Conservation (phyloP, 2,329 filamentous ascomycete genomes). For the Fusarium gaditjirri region DNA sequence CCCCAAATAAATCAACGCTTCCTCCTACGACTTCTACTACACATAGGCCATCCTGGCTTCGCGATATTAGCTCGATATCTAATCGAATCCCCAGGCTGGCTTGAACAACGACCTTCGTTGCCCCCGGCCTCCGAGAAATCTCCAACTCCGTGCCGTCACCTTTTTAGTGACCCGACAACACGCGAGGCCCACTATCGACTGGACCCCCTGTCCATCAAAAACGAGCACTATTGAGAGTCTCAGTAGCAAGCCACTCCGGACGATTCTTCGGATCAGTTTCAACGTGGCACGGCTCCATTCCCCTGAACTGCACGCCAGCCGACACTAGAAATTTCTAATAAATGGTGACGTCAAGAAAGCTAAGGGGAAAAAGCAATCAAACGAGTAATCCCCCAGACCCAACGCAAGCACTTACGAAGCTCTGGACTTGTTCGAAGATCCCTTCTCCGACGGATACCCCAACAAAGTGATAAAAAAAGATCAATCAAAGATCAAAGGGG, state of each 20-base stretch:
- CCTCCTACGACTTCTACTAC: constrained; percentile 7
- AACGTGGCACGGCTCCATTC: constrained; percentile 35
- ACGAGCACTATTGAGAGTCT: constrained; percentile 13
- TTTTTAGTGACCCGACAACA: constrained; percentile 24
- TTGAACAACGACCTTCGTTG: constrained; percentile 26
- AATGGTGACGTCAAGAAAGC: constrained; percentile 35
- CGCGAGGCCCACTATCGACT: constrained; percentile 26
- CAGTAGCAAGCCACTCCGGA: constrained; percentile 35
- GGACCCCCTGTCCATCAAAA: constrained; percentile 21
- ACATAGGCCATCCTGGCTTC: constrained; percentile 8
- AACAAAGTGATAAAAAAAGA: constrained; percentile 24
- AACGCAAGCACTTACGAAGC: constrained; percentile 33
- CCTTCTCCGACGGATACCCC: not conserved
- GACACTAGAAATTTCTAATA: constrained; percentile 21
- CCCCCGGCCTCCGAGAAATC: constrained; percentile 6
- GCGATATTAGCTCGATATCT: constrained; percentile 16
- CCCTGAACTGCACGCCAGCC: constrained; percentile 30
- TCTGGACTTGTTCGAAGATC: constrained; percentile 6
- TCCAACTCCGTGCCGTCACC: constrained; percentile 14
- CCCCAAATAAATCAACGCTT: constrained; percentile 17
- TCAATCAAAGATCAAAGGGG: constrained; percentile 39
- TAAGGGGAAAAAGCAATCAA: not conserved
- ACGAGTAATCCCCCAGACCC: constrained; percentile 1
- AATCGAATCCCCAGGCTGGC: constrained; percentile 13
- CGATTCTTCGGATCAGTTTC: constrained; percentile 27